Percentiles rank a stretch among this genome's conserved stretches.
These are phyloP conservation scores for Suillus occidentalis DNA, from an alignment of 768 basidiomycete genomes.

Conservation along the genomic window DNA sequence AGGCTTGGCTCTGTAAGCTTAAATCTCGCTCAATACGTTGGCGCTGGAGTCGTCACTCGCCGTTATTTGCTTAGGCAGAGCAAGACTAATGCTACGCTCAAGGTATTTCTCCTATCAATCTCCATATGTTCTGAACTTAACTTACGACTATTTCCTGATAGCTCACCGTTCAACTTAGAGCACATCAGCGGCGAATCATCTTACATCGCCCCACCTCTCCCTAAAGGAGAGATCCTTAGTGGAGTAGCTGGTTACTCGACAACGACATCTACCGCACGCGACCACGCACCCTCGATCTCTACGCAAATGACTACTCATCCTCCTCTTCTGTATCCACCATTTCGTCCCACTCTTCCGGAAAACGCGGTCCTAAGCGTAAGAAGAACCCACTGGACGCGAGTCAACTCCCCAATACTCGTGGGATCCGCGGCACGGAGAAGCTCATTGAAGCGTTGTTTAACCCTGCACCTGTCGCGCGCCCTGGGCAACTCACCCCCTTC, in stretches of 20 bases:
- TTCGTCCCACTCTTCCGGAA: conserved; percentile 21
- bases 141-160: not conserved
- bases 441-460: conserved; percentile 83
- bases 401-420: conserved; percentile 51
- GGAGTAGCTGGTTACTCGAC: conserved; percentile 63
- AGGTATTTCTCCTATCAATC: conserved; percentile 39
- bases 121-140: not conserved
- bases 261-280: conserved; percentile 54
- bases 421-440: conserved; percentile 65
- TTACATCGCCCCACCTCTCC: conserved; percentile 66
- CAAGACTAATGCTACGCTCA: conserved; percentile 78
- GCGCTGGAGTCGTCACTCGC: conserved; percentile 55
- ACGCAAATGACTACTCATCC: conserved; percentile 22
- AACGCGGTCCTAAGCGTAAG: conserved; percentile 16
- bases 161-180: conserved; percentile 60
- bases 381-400: conserved; percentile 32
- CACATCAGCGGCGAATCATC: conserved; percentile 52
- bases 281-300: conserved; percentile 52
- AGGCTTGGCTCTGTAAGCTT: conserved; percentile 65
- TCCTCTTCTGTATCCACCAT: conserved; percentile 32
- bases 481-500: conserved; percentile 31
- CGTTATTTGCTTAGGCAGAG: conserved; percentile 69
- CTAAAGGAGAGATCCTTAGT: conserved; percentile 70
- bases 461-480: conserved; percentile 49
- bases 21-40: conserved; percentile 75